Base-by-base conservation (phyloP, 352 stramenopile genomes). In the Globisporangium solare region DNA sequence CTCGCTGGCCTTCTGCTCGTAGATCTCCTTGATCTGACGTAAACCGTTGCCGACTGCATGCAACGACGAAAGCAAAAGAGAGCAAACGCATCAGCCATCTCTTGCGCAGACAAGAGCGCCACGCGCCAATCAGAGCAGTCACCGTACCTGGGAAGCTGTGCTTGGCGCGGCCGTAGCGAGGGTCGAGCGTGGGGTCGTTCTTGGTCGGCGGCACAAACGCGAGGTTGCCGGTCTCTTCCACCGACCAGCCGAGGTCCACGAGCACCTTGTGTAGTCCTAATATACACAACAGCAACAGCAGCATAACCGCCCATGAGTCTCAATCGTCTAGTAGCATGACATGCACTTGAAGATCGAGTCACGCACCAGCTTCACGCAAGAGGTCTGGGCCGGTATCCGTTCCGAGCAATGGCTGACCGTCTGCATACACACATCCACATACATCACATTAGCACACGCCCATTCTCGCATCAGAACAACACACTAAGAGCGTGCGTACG, bases 31-130 rank as follows among this genome's bases (percentile, higher is more conserved):
- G 53, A 92, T 77, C 52, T 88, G 65, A 54, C 88, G 82, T 42
- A 80, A 74, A 11, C 89, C 92, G 47, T 87, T 89, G 58, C 94
- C 95, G 45, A 99, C 94, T 75, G 24, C 31, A 45, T n/a, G n/a
- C n/a, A 3, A 53, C 40, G 48, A 17, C 37, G 27, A 13, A 5
- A 50, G 18, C n/a, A 35, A 7, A 35, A 11, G 6, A 35, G 27
- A 8, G n/a, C n/a, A n/a, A n/a, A 27, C 5, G 24, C 24, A 27
- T 27, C 5, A 27, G 24, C 5, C 24, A 6, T 35, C 27, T n/a
- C n/a, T n/a, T 35, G 27, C 4, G 5, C 27, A 35, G 27, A 35
- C 27, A 35, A 35, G 27, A 35, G 5, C 27, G 10, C 10, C 27
- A 35, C 0, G 5, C 27, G 10, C 27, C n/a, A 8, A 35, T 11